Conservation (phyloP, 495 filamentous ascomycete species). For the Daldinia childiae region DNA sequence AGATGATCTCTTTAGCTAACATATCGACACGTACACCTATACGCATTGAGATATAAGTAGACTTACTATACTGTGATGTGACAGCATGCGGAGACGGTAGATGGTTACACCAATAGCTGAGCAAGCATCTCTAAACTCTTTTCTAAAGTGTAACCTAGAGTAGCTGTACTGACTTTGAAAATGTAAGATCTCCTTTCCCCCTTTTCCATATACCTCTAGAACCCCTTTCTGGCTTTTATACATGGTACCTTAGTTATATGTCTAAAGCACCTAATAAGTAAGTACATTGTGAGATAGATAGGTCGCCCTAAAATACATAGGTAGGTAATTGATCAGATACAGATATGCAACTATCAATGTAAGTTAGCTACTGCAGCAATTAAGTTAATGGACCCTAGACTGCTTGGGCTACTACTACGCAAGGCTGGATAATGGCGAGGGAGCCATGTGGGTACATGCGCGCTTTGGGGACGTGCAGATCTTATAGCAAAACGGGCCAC, state of each 20-base stretch:
- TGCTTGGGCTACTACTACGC: slow-evolving; percentile 2
- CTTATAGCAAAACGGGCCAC: slow-evolving; percentile 22
- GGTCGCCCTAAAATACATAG: neutral
- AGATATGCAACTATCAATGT: neutral
- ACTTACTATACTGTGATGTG: slow-evolving; percentile 18
- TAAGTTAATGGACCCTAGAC: slow-evolving; percentile 12
- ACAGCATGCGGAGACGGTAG: slow-evolving; percentile 4
- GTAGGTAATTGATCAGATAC: slow-evolving; percentile 22
- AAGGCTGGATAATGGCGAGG: slow-evolving; percentile 22
- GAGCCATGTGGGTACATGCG: slow-evolving; percentile 26
- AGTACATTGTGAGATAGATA: neutral
- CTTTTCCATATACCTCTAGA: neutral
- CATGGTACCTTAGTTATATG: no score
- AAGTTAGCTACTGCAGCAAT: neutral
- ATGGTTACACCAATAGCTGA: slow-evolving; percentile 2
- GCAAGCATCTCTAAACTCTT: neutral
- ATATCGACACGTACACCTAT: neutral
- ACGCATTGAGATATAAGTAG: neutral
- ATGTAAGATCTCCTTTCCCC: slow-evolving; percentile 17
- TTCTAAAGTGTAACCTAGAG: slow-evolving; percentile 5
- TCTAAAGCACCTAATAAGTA: no score
- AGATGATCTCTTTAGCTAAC: neutral
- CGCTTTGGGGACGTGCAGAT: slow-evolving; percentile 23
- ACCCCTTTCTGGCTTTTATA: neutral
- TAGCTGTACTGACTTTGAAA: neutral